Evolutionary conservation across 306 rosid genomes (phyloP).

Genomic region (Vicia sativa): DNA sequence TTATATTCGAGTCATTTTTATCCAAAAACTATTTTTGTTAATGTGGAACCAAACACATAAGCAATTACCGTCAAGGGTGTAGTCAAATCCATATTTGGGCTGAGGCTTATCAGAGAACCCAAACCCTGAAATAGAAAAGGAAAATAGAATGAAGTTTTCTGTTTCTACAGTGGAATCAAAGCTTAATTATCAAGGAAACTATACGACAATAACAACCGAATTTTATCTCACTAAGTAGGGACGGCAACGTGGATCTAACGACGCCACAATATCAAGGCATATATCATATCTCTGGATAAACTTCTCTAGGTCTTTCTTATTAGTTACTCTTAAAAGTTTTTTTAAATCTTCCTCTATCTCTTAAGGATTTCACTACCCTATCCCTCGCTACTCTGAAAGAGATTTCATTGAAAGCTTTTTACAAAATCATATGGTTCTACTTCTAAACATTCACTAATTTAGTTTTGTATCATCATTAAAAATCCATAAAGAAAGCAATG

Average conservation of each 20-base stretch:
- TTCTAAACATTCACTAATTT: slow-evolving; percentile 12
- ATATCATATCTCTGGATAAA: too few species aligned
- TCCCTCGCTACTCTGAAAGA: neutral
- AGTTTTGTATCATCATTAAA: neutral
- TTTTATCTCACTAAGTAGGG: too few species aligned
- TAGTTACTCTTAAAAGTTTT: too few species aligned
- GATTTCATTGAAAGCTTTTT: slow-evolving; percentile 32
- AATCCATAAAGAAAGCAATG: slow-evolving; percentile 2
- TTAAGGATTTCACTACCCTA: too few species aligned
- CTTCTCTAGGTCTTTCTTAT: too few species aligned
- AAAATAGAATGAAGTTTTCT: slow-evolving; percentile 20
- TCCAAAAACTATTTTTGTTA: neutral
- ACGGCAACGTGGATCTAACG: too few species aligned
- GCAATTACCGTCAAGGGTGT: slow-evolving; percentile 73
- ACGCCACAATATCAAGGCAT: too few species aligned
- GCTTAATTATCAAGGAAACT: slow-evolving; percentile 12
- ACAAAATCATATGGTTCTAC: slow-evolving; percentile 7
- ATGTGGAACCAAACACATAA: neutral
- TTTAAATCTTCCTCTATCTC: too few species aligned
- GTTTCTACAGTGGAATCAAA: slow-evolving; percentile 4
- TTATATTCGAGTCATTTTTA: neutral
- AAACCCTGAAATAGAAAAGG: slow-evolving; percentile 60
- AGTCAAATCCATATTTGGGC: slow-evolving; percentile 90
- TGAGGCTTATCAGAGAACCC: slow-evolving; percentile 96
- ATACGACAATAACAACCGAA: too few species aligned